These are phyloP conservation scores for Exophiala viscosa DNA, from an alignment of 2,329 filamentous ascomycete species.

Conservation along the genomic window DNA sequence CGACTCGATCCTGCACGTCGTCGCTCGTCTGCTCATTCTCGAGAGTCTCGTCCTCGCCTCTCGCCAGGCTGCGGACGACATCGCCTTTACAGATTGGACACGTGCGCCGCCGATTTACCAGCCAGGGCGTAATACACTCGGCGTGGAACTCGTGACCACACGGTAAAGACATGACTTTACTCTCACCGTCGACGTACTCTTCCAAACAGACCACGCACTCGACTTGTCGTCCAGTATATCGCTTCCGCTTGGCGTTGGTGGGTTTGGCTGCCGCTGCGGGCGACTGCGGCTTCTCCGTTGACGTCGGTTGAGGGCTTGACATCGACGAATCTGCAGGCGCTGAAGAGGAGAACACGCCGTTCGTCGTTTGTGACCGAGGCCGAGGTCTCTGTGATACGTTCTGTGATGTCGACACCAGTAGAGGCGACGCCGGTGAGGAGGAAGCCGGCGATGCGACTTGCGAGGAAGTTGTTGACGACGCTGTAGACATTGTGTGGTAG, in stretches of 20 bases:
- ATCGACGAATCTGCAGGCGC: conserved; percentile 8
- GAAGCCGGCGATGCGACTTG: conserved; percentile 61
- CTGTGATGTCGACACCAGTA: conserved; percentile 59
- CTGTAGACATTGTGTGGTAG: conserved; percentile 76
- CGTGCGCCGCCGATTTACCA: conserved; percentile 91
- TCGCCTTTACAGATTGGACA: conserved; percentile 98
- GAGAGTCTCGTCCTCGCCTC: conserved; percentile 15
- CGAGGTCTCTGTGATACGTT: conserved; percentile 33
- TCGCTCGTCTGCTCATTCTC: conserved; percentile 43
- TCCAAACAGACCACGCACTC: conserved; percentile 97
- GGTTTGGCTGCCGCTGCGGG: conserved; percentile 28
- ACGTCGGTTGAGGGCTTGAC: conserved; percentile 22
- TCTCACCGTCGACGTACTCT: conserved; percentile 92
- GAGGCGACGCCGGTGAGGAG: conserved; percentile 72
- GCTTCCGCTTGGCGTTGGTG: conserved; percentile 40
- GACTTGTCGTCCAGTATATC: conserved; percentile 63
- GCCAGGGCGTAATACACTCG: conserved; percentile 98
- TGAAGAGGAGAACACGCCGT: conserved; percentile 29
- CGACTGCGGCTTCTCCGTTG: conserved; percentile 25
- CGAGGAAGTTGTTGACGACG: conserved; percentile 55
- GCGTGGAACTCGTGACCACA: conserved; percentile 98
- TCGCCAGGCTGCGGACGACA: conserved; percentile 66
- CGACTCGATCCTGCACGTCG: conserved; percentile 44
- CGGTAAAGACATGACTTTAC: conserved; percentile 91
- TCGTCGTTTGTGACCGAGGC: conserved; percentile 38